A percentile compares a stretch with the other conserved stretches of the same genome.
Conservation (phyloP, 2,329 filamentous ascomycete species). For the Aspergillus brasiliensis region DNA sequence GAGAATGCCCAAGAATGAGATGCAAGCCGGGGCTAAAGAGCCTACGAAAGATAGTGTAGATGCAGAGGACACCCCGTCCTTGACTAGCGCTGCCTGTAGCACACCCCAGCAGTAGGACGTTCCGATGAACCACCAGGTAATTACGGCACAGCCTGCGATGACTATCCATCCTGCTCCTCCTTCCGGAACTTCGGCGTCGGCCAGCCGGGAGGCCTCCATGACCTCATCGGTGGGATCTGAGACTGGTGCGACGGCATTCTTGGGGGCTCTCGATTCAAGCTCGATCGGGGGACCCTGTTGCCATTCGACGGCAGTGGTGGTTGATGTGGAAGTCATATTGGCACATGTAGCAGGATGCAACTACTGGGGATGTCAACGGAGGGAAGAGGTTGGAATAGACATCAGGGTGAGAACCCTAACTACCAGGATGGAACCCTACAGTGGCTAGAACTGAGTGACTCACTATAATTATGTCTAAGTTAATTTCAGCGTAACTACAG, state of each 20-base stretch:
- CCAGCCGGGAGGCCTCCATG: constrained; percentile 49
- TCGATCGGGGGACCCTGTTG: neutral
- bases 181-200: constrained; percentile 45
- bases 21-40: constrained; percentile 53
- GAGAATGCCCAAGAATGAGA: constrained; percentile 55
- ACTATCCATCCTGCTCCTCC: constrained; percentile 43
- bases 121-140: constrained; percentile 61
- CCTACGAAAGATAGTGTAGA: constrained; percentile 63
- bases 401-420: neutral
- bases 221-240: constrained; percentile 29
- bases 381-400: too few relatives aligned
- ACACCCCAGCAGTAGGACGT: constrained; percentile 63
- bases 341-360: neutral
- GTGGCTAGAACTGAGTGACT: neutral
- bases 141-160: constrained; percentile 52
- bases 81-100: constrained; percentile 59
- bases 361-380: neutral
- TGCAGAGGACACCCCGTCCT: constrained; percentile 49
- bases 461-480: too few relatives aligned
- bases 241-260: neutral
- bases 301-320: neutral
- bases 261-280: constrained; percentile 1
- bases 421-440: too few relatives aligned
- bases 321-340: neutral
- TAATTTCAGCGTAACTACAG: too few relatives aligned